Evolutionary conservation across 257 asterid genomes (phyloP).

Genomic region (Solanum neorickii): DNA sequence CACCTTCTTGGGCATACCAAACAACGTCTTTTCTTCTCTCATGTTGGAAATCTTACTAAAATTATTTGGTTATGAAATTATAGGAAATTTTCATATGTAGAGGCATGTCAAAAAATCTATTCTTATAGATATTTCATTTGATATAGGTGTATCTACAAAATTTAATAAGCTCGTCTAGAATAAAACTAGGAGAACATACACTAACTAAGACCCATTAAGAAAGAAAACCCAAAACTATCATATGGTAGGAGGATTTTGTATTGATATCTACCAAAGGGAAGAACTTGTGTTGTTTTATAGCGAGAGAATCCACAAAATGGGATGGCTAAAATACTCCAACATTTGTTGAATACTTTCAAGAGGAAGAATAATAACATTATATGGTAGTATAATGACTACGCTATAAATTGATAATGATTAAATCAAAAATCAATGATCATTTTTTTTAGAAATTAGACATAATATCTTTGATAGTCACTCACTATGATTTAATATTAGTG

Average conservation of each 20-base stretch:
- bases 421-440: no score
- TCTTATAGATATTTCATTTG: no score
- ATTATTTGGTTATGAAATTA: no score
- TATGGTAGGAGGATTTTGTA: background rate
- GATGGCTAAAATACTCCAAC: background rate
- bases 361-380: background rate
- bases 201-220: background rate
- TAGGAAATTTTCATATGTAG: no score
- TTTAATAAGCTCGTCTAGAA: background rate
- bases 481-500: background rate
- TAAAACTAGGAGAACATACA: no score
- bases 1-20: background rate
- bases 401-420: background rate
- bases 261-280: background rate
- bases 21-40: background rate
- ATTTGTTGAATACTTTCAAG: background rate
- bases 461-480: background rate
- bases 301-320: background rate
- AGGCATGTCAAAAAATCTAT: background rate
- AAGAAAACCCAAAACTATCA: background rate
- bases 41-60: background rate
- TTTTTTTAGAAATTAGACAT: no score
- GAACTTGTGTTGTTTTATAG: background rate
- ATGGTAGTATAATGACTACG: background rate
- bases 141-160: no score